Base-by-base conservation (phyloP, 1,284 basidiomycete genomes). In the Apiotrichum akiyoshidainum region DNA sequence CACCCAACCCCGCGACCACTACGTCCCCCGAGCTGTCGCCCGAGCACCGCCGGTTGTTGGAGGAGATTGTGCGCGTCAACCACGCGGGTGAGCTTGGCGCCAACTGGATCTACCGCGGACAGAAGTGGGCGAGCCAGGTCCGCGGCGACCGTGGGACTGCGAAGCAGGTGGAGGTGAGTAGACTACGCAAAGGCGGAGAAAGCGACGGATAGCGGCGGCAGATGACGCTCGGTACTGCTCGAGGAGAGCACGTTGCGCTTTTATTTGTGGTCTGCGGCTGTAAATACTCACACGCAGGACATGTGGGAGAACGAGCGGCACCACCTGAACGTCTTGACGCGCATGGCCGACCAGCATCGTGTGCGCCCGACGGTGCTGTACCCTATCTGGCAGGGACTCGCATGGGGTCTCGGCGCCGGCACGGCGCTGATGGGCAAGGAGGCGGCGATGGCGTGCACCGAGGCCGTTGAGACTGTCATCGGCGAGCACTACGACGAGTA, bases 271-370 rank as follows among this genome's bases (percentile, higher is more conserved):
- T n/a, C n/a, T n/a, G n/a, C 2, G 11, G 14, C 14, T 37, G 33
- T 21, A 13, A 21, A 9, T 16, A n/a, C 45, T 35, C 16, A 35
- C 31, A 35, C 51, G 9, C 46, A 95, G 89, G 87, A 89, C 63
- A 98, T 98, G 94, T 97, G 92, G 92, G 86, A 91, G 50, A 92
- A 92, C 71, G 94, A 98, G 79, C 90, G 90, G 79, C 92, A 92
- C 76, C 94, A 98, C 76, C 81, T 97, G 14, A 74, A 80, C 0
- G 90, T 93, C 34, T 90, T 95, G 85, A 84, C 92, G 67, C 87
- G 86, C 65, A 78, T 98, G 34, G 87, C 90, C 62, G 72, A 83
- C 3, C 92, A 98, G 73, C 92, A 97, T 73, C 82, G 81, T 16
- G 83, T 92, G 35, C 84, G 92, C 33, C 94, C 94, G 14, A 96